phyloP scores from a whole-genome alignment of 2,329 filamentous ascomycete species.

The Claviceps maximensis region DNA sequence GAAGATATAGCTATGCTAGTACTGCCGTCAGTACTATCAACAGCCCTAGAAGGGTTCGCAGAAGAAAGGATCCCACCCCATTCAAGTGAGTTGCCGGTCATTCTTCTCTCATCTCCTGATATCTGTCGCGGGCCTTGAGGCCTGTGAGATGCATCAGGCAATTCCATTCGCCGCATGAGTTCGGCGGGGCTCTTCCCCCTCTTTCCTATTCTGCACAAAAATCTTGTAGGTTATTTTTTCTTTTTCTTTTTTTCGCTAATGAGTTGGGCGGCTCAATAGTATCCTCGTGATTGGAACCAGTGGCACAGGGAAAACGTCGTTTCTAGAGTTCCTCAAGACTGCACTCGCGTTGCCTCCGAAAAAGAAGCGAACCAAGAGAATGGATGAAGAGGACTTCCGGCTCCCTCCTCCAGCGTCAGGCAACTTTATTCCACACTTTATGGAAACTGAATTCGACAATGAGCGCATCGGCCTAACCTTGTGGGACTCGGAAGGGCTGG shows the following conservation, averaged over 20 bases:
- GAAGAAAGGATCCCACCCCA: conserved; percentile 92
- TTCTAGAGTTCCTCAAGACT: conserved; percentile 87
- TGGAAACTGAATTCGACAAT: conserved; percentile 88
- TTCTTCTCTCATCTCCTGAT: background rate
- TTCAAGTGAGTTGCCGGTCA: conserved; percentile 73
- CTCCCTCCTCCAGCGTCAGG: conserved; percentile 40
- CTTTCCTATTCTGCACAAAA: background rate
- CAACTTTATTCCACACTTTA: conserved; percentile 75
- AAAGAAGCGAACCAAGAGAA: conserved; percentile 57
- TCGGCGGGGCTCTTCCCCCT: background rate
- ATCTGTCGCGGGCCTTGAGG: no score
- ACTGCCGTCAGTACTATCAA: conserved; percentile 84
- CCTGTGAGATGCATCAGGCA: no score
- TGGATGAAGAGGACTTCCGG: conserved; percentile 45
- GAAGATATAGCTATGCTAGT: conserved; percentile 91
- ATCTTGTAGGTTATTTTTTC: background rate
- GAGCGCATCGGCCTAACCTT: conserved; percentile 86
- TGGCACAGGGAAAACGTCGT: conserved; percentile 86
- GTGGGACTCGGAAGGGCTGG: conserved; percentile 92
- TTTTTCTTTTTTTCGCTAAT: conserved; percentile 3
- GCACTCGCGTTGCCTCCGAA: conserved; percentile 71
- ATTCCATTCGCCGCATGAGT: background rate
- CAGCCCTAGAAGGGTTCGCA: conserved; percentile 78
- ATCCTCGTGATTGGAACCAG: conserved; percentile 82
- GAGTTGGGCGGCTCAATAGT: conserved; percentile 30